Evolutionary conservation across 345 rosid species (phyloP).

Genomic region (Nasturtium officinale): DNA sequence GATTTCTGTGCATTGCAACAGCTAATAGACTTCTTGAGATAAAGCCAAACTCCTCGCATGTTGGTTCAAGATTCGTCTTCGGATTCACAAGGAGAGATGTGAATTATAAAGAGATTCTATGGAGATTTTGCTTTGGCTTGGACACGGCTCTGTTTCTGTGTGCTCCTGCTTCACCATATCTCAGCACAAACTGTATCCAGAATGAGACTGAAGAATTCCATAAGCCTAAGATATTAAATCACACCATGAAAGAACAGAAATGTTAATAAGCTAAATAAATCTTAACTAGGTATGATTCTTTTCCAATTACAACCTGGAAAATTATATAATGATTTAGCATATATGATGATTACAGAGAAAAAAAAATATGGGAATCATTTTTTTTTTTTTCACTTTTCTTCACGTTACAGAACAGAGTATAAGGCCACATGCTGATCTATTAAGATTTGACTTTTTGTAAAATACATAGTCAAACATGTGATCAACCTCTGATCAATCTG

Average conservation of each 20-base stretch:
- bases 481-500: constrained; percentile 32
- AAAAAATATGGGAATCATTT: constrained; percentile 30
- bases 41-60: constrained; percentile 53
- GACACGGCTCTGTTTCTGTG: constrained; percentile 23
- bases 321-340: constrained; percentile 1
- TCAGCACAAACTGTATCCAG: constrained; percentile 34
- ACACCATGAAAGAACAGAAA: constrained; percentile 24
- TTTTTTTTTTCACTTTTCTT: constrained; percentile 37
- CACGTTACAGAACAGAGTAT: constrained; percentile 43
- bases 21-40: constrained; percentile 51
- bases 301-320: constrained; percentile 33
- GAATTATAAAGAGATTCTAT: constrained; percentile 1
- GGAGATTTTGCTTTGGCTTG: constrained; percentile 15
- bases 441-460: constrained; percentile 30
- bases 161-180: constrained; percentile 28
- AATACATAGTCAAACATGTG: constrained; percentile 39
- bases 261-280: constrained; percentile 19
- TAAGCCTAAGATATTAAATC: constrained; percentile 31
- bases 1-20: constrained; percentile 48
- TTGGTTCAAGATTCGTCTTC: constrained; percentile 28
- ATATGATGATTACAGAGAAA: constrained; percentile 15
- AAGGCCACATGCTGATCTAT: constrained; percentile 39
- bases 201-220: constrained; percentile 30
- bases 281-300: constrained; percentile 18
- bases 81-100: constrained; percentile 21